Evolutionary conservation across 495 filamentous ascomycete genomes (phyloP).

Genomic region (Penicillium cosmopolitanum): DNA sequence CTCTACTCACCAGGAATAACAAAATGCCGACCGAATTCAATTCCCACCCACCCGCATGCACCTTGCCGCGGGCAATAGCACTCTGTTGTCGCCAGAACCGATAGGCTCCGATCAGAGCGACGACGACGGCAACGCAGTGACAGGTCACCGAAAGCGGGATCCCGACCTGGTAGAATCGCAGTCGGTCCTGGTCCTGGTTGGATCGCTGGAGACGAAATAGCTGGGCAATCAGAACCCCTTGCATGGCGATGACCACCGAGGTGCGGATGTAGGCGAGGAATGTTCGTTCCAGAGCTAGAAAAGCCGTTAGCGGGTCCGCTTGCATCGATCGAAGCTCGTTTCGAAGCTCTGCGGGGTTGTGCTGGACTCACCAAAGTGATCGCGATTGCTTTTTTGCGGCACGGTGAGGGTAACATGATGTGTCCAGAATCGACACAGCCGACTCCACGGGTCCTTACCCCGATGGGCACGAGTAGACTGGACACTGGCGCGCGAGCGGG

Average conservation of each 20-base stretch:
- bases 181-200: conserved; percentile 19
- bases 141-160: conserved; percentile 66
- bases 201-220: conserved; percentile 69
- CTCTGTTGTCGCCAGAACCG: conserved; percentile 73
- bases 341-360: not conserved
- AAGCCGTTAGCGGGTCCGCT: not conserved
- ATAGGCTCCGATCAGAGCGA: conserved; percentile 60
- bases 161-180: conserved; percentile 66
- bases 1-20: conserved; percentile 52
- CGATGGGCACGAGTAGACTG: conserved; percentile 13
- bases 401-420: conserved; percentile 46
- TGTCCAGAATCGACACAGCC: conserved; percentile 41
- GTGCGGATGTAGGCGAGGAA: conserved; percentile 80
- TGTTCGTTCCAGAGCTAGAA: conserved; percentile 74
- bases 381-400: conserved; percentile 48
- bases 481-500: conserved; percentile 24
- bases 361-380: conserved; percentile 44
- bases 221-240: conserved; percentile 68
- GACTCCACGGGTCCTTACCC: conserved; percentile 29
- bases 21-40: conserved; percentile 56
- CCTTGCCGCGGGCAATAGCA: conserved; percentile 66
- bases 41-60: conserved; percentile 71
- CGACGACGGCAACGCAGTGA: conserved; percentile 59
- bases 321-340: not conserved
- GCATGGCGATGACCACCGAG: conserved; percentile 68